Conservation (phyloP, 345 rosid species). For the Salix brachista region DNA sequence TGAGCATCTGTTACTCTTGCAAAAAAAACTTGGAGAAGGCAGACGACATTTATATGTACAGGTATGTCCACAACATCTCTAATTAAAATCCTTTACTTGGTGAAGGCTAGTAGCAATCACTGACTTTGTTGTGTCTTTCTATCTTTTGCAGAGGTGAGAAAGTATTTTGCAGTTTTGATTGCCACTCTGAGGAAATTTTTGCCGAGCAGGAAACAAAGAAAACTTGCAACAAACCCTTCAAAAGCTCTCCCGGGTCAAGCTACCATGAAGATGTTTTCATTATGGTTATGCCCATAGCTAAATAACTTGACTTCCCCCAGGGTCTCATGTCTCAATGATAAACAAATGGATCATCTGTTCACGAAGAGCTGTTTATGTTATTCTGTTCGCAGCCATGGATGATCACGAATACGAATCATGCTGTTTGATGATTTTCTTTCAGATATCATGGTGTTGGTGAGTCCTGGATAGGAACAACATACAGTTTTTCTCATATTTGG, state of each 20-base stretch:
- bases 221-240: constrained; percentile 19
- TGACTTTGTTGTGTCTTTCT: too few species aligned
- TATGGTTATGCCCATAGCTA: constrained; percentile 28
- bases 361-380: constrained; percentile 60
- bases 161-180: constrained; percentile 67
- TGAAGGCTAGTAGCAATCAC: too few species aligned
- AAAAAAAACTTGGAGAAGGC: constrained; percentile 52
- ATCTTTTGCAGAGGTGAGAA: constrained; percentile 65
- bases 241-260: constrained; percentile 21
- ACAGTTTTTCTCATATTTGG: constrained; percentile 11
- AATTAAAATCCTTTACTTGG: neutral
- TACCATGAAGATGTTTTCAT: constrained; percentile 34
- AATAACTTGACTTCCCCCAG: constrained; percentile 23
- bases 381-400: constrained; percentile 65
- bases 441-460: constrained; percentile 9
- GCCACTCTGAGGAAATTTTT: constrained; percentile 62
- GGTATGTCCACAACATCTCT: constrained; percentile 38
- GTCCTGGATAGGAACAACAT: constrained; percentile 23
- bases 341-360: constrained; percentile 45
- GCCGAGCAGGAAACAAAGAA: constrained; percentile 44
- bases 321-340: constrained; percentile 6
- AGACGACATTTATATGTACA: constrained; percentile 70
- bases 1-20: constrained; percentile 69
- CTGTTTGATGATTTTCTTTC: constrained; percentile 1
- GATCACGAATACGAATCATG: constrained; percentile 17